Evolutionary conservation across 176 grass and related monocot genomes (phyloP).

Genomic region (Avena insularis): DNA sequence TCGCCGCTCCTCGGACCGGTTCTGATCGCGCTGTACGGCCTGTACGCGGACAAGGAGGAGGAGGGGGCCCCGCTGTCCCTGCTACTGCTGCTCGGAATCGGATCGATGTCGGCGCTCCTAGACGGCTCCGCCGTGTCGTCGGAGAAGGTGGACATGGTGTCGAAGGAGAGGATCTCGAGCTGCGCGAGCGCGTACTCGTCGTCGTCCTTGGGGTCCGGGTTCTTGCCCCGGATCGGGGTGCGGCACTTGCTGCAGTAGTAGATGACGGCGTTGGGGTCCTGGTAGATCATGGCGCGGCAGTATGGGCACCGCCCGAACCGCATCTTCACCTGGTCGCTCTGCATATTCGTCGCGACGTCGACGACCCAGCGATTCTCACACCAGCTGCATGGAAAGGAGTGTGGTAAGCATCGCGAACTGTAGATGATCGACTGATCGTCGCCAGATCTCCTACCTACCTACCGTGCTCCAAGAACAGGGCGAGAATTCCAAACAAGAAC

Average conservation of each 20-base stretch:
- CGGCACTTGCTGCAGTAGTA: slow-evolving; percentile 69
- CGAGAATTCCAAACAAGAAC: neutral
- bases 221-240: slow-evolving; percentile 63
- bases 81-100: neutral
- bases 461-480: neutral
- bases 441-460: neutral
- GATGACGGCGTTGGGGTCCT: slow-evolving; percentile 60
- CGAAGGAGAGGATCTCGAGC: slow-evolving; percentile 64
- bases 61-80: neutral
- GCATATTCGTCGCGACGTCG: slow-evolving; percentile 42
- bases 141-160: slow-evolving; percentile 55
- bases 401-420: neutral
- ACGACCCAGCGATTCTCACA: neutral
- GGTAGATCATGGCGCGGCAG: slow-evolving; percentile 75
- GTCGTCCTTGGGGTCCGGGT: slow-evolving; percentile 52
- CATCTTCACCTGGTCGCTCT: slow-evolving; percentile 44
- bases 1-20: slow-evolving; percentile 17
- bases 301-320: slow-evolving; percentile 67
- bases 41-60: slow-evolving; percentile 33
- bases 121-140: slow-evolving; percentile 43
- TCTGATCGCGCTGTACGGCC: slow-evolving; percentile 25
- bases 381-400: slow-evolving; percentile 10
- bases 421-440: neutral
- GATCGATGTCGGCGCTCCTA: neutral
- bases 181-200: slow-evolving; percentile 52